Evolutionary conservation across 2,329 filamentous ascomycete species (phyloP).

Genomic region (Exophiala sp.): DNA sequence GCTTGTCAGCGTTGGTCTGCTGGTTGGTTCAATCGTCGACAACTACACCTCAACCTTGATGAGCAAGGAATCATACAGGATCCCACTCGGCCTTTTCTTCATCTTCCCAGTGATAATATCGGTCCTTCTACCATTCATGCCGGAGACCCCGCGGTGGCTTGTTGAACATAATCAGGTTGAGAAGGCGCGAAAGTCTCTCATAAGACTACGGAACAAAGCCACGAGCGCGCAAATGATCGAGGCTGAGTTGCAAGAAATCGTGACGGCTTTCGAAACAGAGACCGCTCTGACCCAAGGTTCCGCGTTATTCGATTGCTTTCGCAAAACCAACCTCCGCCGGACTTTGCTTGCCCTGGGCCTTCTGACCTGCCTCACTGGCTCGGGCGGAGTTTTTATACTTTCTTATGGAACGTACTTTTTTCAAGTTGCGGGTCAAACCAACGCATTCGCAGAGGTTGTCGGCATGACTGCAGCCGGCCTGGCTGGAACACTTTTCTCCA

Average conservation of each 20-base stretch:
- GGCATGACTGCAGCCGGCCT: slow-evolving; percentile 51
- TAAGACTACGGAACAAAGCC: slow-evolving; percentile 28
- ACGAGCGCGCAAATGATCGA: no score
- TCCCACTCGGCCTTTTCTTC: slow-evolving; percentile 36
- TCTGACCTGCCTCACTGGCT: slow-evolving; percentile 51
- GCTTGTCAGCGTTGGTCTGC: slow-evolving; percentile 39
- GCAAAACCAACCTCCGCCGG: slow-evolving; percentile 50
- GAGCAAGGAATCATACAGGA: slow-evolving; percentile 23
- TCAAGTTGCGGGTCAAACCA: slow-evolving; percentile 41
- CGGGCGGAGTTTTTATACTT: slow-evolving; percentile 56
- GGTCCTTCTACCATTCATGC: slow-evolving; percentile 40
- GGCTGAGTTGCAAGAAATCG: no score
- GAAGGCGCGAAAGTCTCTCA: no score
- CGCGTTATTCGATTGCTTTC: no score
- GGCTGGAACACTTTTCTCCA: slow-evolving; percentile 47
- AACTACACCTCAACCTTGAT: slow-evolving; percentile 14
- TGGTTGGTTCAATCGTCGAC: slow-evolving; percentile 31
- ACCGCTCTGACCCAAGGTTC: no score
- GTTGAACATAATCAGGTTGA: slow-evolving; percentile 2
- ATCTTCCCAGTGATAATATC: slow-evolving; percentile 42
- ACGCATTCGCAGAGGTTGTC: slow-evolving; percentile 49
- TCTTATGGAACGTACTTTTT: slow-evolving; percentile 31
- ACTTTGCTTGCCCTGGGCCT: slow-evolving; percentile 46
- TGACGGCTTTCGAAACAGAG: no score
- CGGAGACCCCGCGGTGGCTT: slow-evolving; percentile 46